Percentiles rank a stretch among this genome's conserved stretches.
phyloP scores from a whole-genome alignment of 1,284 basidiomycete genomes.

The Chalciporus sp. region DNA sequence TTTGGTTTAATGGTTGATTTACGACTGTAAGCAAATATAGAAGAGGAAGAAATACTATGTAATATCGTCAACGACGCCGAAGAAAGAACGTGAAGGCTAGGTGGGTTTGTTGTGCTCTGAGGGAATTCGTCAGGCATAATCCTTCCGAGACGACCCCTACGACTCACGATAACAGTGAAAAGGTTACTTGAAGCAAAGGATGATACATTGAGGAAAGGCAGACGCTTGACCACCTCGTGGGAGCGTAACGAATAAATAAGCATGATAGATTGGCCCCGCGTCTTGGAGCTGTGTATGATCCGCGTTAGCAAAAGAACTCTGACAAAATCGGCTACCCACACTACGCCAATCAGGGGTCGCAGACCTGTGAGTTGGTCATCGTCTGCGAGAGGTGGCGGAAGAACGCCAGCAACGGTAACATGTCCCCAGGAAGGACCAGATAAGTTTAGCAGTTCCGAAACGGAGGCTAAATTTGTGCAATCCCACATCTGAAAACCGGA shows the following conservation, averaged over 20 bases:
- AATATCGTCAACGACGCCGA: conserved; percentile 53
- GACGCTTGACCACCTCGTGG: conserved; percentile 55
- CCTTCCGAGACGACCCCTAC: not conserved
- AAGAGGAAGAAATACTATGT: conserved; percentile 50
- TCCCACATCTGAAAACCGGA: conserved; percentile 72
- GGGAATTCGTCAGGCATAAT: not conserved
- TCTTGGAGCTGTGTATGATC: conserved; percentile 25
- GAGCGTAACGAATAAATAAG: conserved; percentile 63
- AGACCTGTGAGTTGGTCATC: conserved; percentile 36
- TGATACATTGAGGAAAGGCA: conserved; percentile 46
- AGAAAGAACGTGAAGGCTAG: conserved; percentile 59
- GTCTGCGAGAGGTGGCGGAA: conserved; percentile 39
- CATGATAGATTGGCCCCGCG: conserved; percentile 38
- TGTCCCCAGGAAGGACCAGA: conserved; percentile 35
- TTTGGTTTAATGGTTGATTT: conserved; percentile 36
- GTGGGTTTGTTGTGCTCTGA: conserved; percentile 60
- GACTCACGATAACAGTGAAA: conserved; percentile 62
- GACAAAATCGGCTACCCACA: conserved; percentile 45
- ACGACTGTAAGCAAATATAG: conserved; percentile 39
- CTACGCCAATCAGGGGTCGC: conserved; percentile 56
- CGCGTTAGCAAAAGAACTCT: not conserved
- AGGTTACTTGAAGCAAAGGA: conserved; percentile 52
- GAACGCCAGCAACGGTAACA: conserved; percentile 47
- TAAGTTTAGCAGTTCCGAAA: conserved; percentile 41
- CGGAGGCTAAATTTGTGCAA: conserved; percentile 55